Base-by-base conservation (phyloP, 768 basidiomycete genomes). In the Rhizopogon rudus region DNA sequence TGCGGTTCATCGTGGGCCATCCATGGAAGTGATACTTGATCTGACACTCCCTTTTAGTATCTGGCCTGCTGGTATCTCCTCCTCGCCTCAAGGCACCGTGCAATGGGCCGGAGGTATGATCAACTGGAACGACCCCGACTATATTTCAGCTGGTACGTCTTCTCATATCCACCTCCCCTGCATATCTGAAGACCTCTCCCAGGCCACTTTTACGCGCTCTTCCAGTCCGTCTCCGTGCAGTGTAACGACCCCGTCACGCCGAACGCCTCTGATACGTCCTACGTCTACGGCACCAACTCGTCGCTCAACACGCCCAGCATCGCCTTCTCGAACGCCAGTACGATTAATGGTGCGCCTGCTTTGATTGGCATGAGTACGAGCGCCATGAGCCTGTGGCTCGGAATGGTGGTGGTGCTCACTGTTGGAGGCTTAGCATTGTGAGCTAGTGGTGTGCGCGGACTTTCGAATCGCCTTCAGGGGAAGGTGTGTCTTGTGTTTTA, bases 41-140 rank as follows among this genome's bases (percentile, higher is more conserved):
- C 20, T 40, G 54, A 50, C 31, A 12, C 29, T 54, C n/a, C 44
- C 5, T 13, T 33, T 33, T 50, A 76, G 87, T 57, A 61, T 93
- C 52, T 93, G 91, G 91, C 87, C 91, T n/a, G 87, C 87, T 6
- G 92, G 91, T 33, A 84, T 89, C 63, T 54, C 75, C 40, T 64
- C 76, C 8, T 77, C 75, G 35, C 75, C 89, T 7, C 70, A 73
- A 48, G 92, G 92, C 25, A 92, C 88, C 7, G 71, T 95, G 35
- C 62, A 80, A 53, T 95, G 92, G 91, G 78, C 84, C 14, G 89
- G 88, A 58, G 91, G 85, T 42, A 77, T 89, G 81, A 90, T 92
- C 71, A 73, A 91, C 74, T 94, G 87, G 86, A 62, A 74, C 17
- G 83, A 93, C 66, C 81, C 88, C 33, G 91, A 93, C 68, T 93